phyloP scores from a whole-genome alignment of 768 basidiomycete species.

The Pleurotus ostreatus region DNA sequence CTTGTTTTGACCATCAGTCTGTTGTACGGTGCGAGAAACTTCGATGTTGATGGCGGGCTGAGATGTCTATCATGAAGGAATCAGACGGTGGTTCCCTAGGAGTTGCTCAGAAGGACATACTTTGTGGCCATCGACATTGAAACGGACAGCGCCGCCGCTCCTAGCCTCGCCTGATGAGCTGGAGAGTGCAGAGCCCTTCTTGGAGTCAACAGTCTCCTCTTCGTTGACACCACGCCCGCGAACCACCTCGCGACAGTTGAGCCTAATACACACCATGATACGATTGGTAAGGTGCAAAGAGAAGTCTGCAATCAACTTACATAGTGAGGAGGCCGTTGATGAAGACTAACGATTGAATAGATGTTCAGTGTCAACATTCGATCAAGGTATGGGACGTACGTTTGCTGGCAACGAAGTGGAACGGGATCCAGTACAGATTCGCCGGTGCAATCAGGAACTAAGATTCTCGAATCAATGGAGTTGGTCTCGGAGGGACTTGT shows the following conservation, averaged over 20 bases:
- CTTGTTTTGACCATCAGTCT: neutral
- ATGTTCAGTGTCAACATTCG: neutral
- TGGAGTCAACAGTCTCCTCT: conserved; percentile 11
- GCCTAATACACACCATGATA: conserved; percentile 7
- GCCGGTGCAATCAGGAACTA: conserved; percentile 19
- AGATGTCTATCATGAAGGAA: neutral
- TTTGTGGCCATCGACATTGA: conserved; percentile 10
- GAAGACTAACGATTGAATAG: conserved; percentile 12
- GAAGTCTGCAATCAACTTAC: conserved; percentile 3
- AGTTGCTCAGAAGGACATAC: neutral
- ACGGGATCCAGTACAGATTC: conserved; percentile 21
- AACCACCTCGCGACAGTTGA: conserved; percentile 17
- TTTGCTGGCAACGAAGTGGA: conserved; percentile 23
- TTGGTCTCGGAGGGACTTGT: too few relatives aligned
- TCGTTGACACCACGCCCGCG: conserved; percentile 17
- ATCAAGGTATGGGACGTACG: conserved; percentile 7
- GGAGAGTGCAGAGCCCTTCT: neutral
- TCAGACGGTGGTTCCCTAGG: neutral
- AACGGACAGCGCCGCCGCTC: conserved; percentile 9
- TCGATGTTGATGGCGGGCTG: conserved; percentile 7
- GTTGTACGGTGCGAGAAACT: conserved; percentile 7
- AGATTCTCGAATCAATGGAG: too few relatives aligned
- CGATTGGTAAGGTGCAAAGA: neutral
- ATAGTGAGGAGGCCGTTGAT: conserved; percentile 20
- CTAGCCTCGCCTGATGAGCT: conserved; percentile 2